Evolutionary conservation across 805 yeast species (phyloP).

Genomic region (Grigorovia transvaalensis): DNA sequence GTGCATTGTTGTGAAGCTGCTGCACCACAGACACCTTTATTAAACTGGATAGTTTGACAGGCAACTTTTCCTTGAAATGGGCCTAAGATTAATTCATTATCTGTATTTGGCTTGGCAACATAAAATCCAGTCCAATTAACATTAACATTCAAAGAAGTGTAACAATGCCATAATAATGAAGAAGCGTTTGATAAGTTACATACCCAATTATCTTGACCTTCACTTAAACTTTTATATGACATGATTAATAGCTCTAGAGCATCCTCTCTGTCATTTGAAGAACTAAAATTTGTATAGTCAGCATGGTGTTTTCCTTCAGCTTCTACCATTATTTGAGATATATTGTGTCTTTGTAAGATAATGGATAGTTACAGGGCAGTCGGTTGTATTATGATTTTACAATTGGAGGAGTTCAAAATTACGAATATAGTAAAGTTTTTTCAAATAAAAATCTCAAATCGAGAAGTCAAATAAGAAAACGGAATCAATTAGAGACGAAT

Average conservation of each 20-base stretch:
- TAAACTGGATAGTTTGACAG: constrained; percentile 70
- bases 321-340: too few species aligned
- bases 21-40: constrained; percentile 86
- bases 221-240: constrained; percentile 55
- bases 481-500: too few species aligned
- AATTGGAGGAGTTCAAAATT: too few species aligned
- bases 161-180: constrained; percentile 82
- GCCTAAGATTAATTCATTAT: constrained; percentile 53
- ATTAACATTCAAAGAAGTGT: constrained; percentile 43
- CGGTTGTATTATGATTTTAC: too few species aligned
- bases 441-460: too few species aligned
- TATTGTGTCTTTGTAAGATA: too few species aligned
- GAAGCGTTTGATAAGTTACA: constrained; percentile 81
- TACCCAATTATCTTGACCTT: constrained; percentile 71
- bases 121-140: constrained; percentile 96
- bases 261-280: constrained; percentile 36
- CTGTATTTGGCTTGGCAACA: constrained; percentile 28
- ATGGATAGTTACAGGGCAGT: too few species aligned
- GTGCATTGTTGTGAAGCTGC: constrained; percentile 54
- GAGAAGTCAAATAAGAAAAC: too few species aligned
- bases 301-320: constrained; percentile 49
- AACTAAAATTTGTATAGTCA: constrained; percentile 49
- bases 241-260: constrained; percentile 46
- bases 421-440: too few species aligned
- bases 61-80: constrained; percentile 98